These are phyloP conservation scores for Trapa bicornis DNA, from an alignment of 345 rosid genomes.

Conservation along the genomic window DNA sequence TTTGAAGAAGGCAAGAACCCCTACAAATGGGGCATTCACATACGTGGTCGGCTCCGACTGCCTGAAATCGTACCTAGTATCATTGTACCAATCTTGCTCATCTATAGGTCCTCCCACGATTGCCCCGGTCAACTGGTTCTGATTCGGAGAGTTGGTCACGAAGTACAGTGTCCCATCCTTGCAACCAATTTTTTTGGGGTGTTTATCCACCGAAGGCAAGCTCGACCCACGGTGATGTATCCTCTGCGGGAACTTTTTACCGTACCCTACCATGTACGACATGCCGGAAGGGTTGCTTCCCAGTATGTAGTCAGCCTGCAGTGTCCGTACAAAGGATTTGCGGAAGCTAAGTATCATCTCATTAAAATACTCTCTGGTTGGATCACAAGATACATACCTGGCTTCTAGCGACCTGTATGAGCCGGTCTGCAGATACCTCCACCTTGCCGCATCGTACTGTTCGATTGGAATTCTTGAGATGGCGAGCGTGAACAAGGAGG, in stretches of 20 bases:
- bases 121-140: slow-evolving; percentile 59
- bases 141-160: slow-evolving; percentile 28
- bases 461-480: slow-evolving; percentile 12
- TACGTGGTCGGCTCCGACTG: slow-evolving; percentile 57
- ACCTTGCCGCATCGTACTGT: slow-evolving; percentile 21
- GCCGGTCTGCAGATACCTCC: slow-evolving; percentile 18
- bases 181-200: slow-evolving; percentile 30
- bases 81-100: slow-evolving; percentile 35
- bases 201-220: slow-evolving; percentile 38
- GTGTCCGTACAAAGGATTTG: neutral
- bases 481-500: slow-evolving; percentile 33
- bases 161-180: slow-evolving; percentile 37
- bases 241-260: slow-evolving; percentile 42
- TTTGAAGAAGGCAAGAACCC: slow-evolving; percentile 40
- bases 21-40: slow-evolving; percentile 55
- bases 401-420: slow-evolving; percentile 23
- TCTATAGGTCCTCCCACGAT: slow-evolving; percentile 62
- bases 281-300: slow-evolving; percentile 62
- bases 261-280: slow-evolving; percentile 89
- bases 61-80: slow-evolving; percentile 14
- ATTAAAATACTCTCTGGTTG: too few relatives aligned
- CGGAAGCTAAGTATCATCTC: too few relatives aligned
- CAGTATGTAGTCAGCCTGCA: slow-evolving; percentile 64
- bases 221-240: slow-evolving; percentile 74
- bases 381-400: slow-evolving; percentile 20